phyloP scores from a whole-genome alignment of 2,329 filamentous ascomycete genomes.

The Verticillium alfalfae region DNA sequence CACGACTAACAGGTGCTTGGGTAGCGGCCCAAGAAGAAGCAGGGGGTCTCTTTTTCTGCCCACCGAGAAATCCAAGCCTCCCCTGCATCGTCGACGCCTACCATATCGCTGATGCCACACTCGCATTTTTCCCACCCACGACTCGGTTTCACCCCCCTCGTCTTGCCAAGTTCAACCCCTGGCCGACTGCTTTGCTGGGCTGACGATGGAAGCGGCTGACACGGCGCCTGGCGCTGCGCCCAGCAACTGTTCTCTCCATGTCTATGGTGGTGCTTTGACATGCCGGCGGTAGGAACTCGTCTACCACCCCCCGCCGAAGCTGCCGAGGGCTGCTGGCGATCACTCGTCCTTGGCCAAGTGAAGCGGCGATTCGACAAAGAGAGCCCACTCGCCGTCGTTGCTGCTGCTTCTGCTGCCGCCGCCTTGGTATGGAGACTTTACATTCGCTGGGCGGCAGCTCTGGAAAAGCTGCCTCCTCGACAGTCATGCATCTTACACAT shows the following conservation, averaged over 20 bases:
- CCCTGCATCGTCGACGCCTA: neutral
- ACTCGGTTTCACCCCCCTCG: neutral
- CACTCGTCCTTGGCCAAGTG: neutral
- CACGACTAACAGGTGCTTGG: neutral
- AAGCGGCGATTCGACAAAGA: neutral
- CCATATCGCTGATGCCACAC: neutral
- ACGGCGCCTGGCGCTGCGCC: neutral
- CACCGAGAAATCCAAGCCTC: neutral
- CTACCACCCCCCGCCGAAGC: neutral
- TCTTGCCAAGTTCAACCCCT: neutral
- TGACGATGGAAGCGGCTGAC: neutral
- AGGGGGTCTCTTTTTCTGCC: neutral
- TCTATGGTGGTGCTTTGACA: too few species aligned
- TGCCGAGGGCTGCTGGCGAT: neutral
- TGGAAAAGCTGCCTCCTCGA: neutral
- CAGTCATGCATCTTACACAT: too few species aligned
- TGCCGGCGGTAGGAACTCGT: too few species aligned
- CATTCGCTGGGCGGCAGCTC: neutral
- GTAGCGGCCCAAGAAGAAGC: neutral
- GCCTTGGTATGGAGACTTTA: neutral
- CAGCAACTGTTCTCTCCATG: too few species aligned
- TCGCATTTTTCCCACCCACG: neutral
- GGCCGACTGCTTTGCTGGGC: neutral
- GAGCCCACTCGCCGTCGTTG: neutral
- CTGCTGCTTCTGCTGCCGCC: neutral